Base-by-base conservation (phyloP, 306 rosid genomes). In the Begonia fuchsioides region DNA sequence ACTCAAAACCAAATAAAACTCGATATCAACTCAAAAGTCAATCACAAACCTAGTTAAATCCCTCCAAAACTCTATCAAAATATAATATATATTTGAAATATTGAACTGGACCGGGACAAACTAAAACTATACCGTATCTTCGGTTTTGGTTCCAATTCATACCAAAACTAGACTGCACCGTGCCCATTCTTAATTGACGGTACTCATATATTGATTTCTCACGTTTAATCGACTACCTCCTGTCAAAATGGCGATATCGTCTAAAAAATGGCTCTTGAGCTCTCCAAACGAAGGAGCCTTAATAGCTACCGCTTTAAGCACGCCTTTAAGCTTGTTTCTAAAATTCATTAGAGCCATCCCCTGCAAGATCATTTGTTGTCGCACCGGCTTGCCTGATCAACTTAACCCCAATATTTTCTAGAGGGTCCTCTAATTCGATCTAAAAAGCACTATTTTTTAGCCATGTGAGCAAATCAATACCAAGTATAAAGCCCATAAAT, bases 371-470 rank as follows among this genome's bases (percentile, higher is more conserved):
- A 78, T 88, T 88, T 44, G 95, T 88, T 69, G 72, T 88, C 3
- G 95, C 97, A 32, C 95, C 95, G 49, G 97, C 97, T 75, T 88
- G 97, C 60, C 97, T 88, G 54, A 84, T 84, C 84, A 84, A 65
- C 70, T 88, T 88, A 47, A 88, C 93, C 57, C 95, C 95, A 60
- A 88, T 83, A 63, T 88, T 88, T 80, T 84, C 95, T 69, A 83
- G 66, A 10, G 93, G 80, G 58, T 84, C 97, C 59, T 88, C 97
- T 76, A 88, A 63, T 63, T 88, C 95, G 35, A 26, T 26, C 35
- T 26, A 5, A 26, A 26, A 26, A 26, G 1, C 35, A 26, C 35
- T 26, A 26, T 26, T 26, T 26, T 26, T 26, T 6, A 26, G 35
- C 35, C 35, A 26, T 26, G 35, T 26, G 35, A 26, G 35, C 4